Base-by-base conservation (phyloP, 768 basidiomycete genomes). In the Leccinellum rugosiceps region DNA sequence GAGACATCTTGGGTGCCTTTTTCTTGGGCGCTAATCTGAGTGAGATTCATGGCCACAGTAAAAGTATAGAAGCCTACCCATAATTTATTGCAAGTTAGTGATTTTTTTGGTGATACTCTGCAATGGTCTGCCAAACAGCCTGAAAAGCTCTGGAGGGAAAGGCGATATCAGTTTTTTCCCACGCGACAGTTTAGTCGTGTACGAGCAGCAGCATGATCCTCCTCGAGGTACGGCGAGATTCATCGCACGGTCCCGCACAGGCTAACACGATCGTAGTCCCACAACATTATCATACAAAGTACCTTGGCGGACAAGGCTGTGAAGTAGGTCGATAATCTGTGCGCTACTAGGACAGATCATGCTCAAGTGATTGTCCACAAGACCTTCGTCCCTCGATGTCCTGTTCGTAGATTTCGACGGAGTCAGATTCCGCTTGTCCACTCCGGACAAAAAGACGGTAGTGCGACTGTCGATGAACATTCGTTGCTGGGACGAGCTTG, bases 401-500 rank as follows among this genome's bases (percentile, higher is more conserved):
- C 84, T 92, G 56, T 99, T 99, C 65, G 97, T 98, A 53, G 97
- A 99, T 76, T 99, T 94, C 64, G 97, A 99, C 71, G 90, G 93
- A 50, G 94, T 98, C 53, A 85, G 94, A 45, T 99, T 98, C 76
- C 95, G 90, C 72, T 75, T 98, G 48, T 91, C 91, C 14, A 94
- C 94, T 0, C 90, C 90, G 3, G 85, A 90, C 23, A 85, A 88
- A 69, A 92, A 96, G 78, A 87, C 89, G 0, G 69, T 80, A 4
- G 78, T 98, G 21, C 77, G 91, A 38, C 82, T 99, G 21, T 98
- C 96, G 30, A 98, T 99, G 94, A 87, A 88, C 72, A 94, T 98
- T 57, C 88, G 92, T 50, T 99, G 96, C 77, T 99, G 96, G 96
- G 84, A 88, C 58, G 94, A 98, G 70, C 84, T 99, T 46, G 87